Base-by-base conservation (phyloP, 345 rosid genomes). In the Brassica nigra region DNA sequence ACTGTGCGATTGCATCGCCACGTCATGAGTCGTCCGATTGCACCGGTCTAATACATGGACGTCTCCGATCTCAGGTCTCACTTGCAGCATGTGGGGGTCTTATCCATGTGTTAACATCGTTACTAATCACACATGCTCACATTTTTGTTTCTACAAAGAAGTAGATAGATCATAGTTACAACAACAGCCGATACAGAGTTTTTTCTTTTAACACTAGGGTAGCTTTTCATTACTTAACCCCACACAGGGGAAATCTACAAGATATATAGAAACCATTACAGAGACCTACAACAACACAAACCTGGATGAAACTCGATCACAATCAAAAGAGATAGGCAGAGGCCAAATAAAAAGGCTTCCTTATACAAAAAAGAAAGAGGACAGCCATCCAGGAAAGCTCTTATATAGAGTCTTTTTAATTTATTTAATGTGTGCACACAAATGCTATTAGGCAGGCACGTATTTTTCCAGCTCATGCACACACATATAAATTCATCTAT, bases 1-100 rank as follows among this genome's bases (percentile, higher is more conserved):
- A 28, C 66, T 74, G 34, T 68, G 65, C 29, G 66, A 80, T 71
- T 65, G 66, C 58, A 70, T 64, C 58, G 58, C 33, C 58, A 71
- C 61, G 76, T 78, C 81, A 70, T 62, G 65, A 62, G 30, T 62
- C 80, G 64, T 34, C 81, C 57, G 76, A 49, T 74, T 74, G 55
- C 52, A 9, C 78, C 75, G 59, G 82, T 74, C 71, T 49, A 15
- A 49, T 74, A 66, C 66, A 44, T 1, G 57, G 52, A 67, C 64
- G 78, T 74, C 58, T 68, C 70, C 2, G 74, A 74, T 73, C 44
- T 20, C 4, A 29, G 23, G 52, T 36, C 70, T 33, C 68, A 15
- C 37, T 62, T 62, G 37, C 34, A 8, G 29, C 34, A 14, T 12
- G 6, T 47, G 36, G 7, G 27, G 59, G 12, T 49, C 29, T 61